Conservation (phyloP, 1,284 basidiomycete species). For the Trichosporon sp. region DNA sequence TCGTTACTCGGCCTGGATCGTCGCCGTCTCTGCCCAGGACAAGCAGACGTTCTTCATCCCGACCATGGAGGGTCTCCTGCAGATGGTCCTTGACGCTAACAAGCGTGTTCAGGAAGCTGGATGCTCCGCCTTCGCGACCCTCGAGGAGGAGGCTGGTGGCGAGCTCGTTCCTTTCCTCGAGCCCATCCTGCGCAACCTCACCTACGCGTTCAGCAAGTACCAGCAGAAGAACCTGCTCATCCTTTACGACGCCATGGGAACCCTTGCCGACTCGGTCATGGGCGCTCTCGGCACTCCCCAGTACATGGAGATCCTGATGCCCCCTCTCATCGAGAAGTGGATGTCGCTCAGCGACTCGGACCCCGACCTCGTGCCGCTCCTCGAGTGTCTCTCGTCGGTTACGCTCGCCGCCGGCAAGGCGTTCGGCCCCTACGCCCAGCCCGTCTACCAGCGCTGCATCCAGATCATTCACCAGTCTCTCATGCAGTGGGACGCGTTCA, state of each 20-base stretch:
- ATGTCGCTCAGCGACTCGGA: constrained; percentile 84
- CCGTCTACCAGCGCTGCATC: constrained; percentile 90
- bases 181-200: constrained; percentile 90
- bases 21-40: constrained; percentile 74
- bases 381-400: constrained; percentile 97
- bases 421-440: constrained; percentile 84
- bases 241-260: constrained; percentile 96
- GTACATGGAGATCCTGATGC: constrained; percentile 95
- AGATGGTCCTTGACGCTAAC: constrained; percentile 98
- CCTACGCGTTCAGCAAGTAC: constrained; percentile 95
- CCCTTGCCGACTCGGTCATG: constrained; percentile 94
- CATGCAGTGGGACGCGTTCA: constrained; percentile 69
- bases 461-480: constrained; percentile 81
- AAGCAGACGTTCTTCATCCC: constrained; percentile 92
- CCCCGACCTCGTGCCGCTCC: constrained; percentile 87
- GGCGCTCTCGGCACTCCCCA: constrained; percentile 78
- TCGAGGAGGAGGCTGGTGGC: constrained; percentile 93
- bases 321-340: constrained; percentile 89
- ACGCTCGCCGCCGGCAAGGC: constrained; percentile 94
- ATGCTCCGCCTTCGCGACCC: constrained; percentile 96
- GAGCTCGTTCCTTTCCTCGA: constrained; percentile 91
- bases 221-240: constrained; percentile 99
- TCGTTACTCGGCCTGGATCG: constrained; percentile 96
- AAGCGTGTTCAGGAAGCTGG: constrained; percentile 99
- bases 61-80: constrained; percentile 93